Evolutionary conservation across 352 stramenopile genomes (phyloP).

Genomic region (Phytopythium oedochilum): DNA sequence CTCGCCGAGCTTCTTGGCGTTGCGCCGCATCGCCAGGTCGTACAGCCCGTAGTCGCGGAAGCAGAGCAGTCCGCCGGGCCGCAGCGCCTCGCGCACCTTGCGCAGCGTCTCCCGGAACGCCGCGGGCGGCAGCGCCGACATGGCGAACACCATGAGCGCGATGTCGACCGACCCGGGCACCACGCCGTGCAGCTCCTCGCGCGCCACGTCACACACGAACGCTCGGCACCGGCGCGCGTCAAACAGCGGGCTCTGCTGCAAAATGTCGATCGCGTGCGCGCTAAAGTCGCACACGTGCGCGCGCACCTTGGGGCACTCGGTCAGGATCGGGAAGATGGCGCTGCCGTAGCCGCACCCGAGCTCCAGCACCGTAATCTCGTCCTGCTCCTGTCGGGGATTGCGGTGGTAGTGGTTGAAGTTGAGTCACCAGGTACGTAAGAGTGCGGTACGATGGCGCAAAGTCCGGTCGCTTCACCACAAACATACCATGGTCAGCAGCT

Average conservation of each 20-base stretch:
- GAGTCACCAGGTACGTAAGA: neutral
- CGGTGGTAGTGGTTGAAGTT: neutral
- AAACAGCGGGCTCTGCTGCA: conserved; percentile 46
- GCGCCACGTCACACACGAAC: conserved; percentile 71
- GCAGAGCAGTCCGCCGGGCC: conserved; percentile 67
- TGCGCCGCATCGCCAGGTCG: conserved; percentile 84
- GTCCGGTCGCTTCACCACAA: neutral
- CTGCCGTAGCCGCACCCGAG: conserved; percentile 86
- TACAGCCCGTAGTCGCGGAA: conserved; percentile 88
- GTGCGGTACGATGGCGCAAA: neutral
- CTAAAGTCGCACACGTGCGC: conserved; percentile 84
- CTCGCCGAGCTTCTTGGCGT: conserved; percentile 49
- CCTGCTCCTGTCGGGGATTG: conserved; percentile 14
- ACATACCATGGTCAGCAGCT: conserved; percentile 41
- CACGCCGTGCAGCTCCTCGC: conserved; percentile 41
- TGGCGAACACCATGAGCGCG: conserved; percentile 80
- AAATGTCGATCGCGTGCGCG: conserved; percentile 66
- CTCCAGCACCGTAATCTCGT: conserved; percentile 56
- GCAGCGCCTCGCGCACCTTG: conserved; percentile 53
- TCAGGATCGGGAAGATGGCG: conserved; percentile 81
- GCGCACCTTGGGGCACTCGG: conserved; percentile 50
- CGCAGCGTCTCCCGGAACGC: conserved; percentile 39
- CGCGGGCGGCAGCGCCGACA: conserved; percentile 67
- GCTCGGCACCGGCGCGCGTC: conserved; percentile 47
- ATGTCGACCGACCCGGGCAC: conserved; percentile 54